Conservation (phyloP, 345 rosid species). For the Clausena lansium region DNA sequence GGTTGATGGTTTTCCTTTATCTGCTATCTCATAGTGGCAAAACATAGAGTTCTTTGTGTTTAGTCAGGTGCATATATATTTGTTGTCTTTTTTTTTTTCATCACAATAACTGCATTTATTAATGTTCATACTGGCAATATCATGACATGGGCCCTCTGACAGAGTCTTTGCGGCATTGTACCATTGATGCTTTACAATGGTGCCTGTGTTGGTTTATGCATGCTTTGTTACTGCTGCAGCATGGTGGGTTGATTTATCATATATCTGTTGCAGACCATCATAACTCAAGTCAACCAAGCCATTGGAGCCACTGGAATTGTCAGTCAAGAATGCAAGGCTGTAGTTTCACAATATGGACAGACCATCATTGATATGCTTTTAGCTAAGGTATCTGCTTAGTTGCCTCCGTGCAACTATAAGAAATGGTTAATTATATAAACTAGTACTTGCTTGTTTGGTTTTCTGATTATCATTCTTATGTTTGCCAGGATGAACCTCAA, state of each 20-base stretch:
- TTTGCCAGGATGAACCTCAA: conserved; percentile 48
- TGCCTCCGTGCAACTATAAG: background rate
- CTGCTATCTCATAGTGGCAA: background rate
- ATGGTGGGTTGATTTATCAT: background rate
- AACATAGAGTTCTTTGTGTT: background rate
- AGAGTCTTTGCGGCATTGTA: background rate
- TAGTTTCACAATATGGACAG: conserved; percentile 60
- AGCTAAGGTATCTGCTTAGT: conserved; percentile 34
- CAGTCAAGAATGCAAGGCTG: conserved; percentile 64
- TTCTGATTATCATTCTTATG: background rate
- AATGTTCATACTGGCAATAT: background rate
- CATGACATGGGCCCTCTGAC: background rate
- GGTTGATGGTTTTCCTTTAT: background rate
- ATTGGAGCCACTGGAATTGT: conserved; percentile 70
- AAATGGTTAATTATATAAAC: background rate
- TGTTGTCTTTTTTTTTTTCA: background rate
- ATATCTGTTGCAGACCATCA: conserved; percentile 37
- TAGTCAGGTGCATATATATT: background rate
- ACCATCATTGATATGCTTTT: conserved; percentile 50
- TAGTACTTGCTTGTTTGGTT: background rate
- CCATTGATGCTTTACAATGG: background rate
- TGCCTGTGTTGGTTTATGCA: background rate
- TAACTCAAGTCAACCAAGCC: conserved; percentile 61
- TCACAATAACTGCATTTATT: background rate
- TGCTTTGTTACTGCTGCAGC: background rate